Base-by-base conservation (phyloP, 2,329 filamentous ascomycete species). In the Bipolaris zeicola region DNA sequence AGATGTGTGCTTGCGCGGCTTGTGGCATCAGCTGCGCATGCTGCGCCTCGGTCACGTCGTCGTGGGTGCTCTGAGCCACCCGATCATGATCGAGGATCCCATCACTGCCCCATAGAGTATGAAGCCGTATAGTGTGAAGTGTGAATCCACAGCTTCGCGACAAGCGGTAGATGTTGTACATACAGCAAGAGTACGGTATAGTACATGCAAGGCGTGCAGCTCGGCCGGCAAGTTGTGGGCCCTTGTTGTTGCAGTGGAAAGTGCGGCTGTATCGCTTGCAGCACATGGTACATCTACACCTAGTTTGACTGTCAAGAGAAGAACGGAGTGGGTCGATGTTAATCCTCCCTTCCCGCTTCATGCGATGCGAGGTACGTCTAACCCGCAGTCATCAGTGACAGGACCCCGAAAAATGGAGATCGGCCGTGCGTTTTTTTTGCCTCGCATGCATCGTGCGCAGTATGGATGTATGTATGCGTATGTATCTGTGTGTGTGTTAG, bases 321-420 rank as follows among this genome's bases (percentile, higher is more conserved):
- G 16, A 39, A 16, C 28, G 39, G 49, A 45, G 26, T 28, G 43
- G 49, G 49, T 22, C 14, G 24, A 45, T 37, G 41, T 34, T 47
- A 48, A 41, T 45, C n/a, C 31, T 22, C 34, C 37, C 41, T 24
- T 28, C 41, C 41, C 50, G 50, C 50, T 52, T 52, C 44, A 39
- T 34, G 50, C 50, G 50, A 47, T 37, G 51, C 51, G 51, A 53
- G 44, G 51, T 48, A 53, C 44, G 44, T 28, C 26, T 28, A 28
- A 28, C 26, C 26, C 26, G 7, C 26, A 10, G 8, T 37, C 37
- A 42, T 46, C 50, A 48, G 33, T 39, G 38, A 36, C 37, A 38
- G 26, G 26, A 26, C 50, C 18, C 34, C n/a, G 28, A 42, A 24
- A 42, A 28, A 28, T 28, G 26, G 39, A 20, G 22, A 33, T 33